A percentile compares a stretch with the other conserved stretches of the same genome.
Evolutionary conservation across 1,139 yeast genomes (phyloP).

Genomic region (Debaryomyces coudertii): DNA sequence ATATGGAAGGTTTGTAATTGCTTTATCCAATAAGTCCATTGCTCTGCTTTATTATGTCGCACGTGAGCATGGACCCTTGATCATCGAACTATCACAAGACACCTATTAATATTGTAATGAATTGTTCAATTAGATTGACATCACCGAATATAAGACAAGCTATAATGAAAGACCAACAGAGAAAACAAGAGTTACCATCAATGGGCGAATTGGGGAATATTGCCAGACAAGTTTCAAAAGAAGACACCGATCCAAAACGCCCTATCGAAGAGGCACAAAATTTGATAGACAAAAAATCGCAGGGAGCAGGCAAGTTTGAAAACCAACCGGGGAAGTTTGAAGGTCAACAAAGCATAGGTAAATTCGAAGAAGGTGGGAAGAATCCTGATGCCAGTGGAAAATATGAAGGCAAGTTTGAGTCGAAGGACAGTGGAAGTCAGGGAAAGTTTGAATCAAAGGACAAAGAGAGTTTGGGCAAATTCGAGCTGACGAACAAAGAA

Average conservation of each 20-base stretch:
- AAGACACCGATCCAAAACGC: slow-evolving; percentile 10
- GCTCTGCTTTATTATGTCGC: neutral
- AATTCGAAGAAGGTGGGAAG: slow-evolving; percentile 17
- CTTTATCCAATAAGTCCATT: neutral
- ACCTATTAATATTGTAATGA: no score
- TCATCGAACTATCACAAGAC: neutral
- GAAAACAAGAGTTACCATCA: slow-evolving; percentile 12
- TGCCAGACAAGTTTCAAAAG: slow-evolving; percentile 13
- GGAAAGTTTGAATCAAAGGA: slow-evolving; percentile 22
- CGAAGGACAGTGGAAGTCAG: slow-evolving; percentile 11
- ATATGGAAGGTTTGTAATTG: neutral
- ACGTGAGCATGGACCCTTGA: slow-evolving; percentile 1
- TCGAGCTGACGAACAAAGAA: slow-evolving; percentile 20
- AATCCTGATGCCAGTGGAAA: slow-evolving; percentile 14
- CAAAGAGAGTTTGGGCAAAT: slow-evolving; percentile 21
- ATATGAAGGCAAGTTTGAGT: slow-evolving; percentile 14
- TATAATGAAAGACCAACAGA: neutral
- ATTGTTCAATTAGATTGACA: neutral
- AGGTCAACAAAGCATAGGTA: slow-evolving; percentile 13
- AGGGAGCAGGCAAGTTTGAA: slow-evolving; percentile 17
- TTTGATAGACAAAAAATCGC: slow-evolving; percentile 1
- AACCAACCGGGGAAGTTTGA: neutral
- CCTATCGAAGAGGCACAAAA: slow-evolving; percentile 6
- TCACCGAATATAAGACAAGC: neutral
- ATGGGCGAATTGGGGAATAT: slow-evolving; percentile 33